Evolutionary conservation across 176 grass and related monocot species (phyloP).

Genomic region (Echinochloa phyllopogon): DNA sequence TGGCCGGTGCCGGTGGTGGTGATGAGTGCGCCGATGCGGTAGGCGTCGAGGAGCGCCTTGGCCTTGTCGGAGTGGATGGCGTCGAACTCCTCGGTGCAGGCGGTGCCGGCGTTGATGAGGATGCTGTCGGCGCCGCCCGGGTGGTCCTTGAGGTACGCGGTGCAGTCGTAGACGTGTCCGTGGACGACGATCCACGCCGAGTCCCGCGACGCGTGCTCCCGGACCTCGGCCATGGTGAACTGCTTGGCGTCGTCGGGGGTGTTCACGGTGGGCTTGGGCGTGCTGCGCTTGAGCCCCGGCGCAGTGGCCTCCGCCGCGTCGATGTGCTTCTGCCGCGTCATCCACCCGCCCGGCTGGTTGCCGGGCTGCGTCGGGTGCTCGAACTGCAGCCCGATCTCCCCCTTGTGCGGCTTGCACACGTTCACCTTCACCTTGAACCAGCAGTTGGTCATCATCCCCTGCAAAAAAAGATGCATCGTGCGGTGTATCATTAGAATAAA

Average conservation of each 20-base stretch:
- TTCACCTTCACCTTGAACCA: slow-evolving; percentile 87
- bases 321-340: slow-evolving; percentile 59
- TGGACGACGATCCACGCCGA: slow-evolving; percentile 92
- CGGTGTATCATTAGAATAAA: background rate
- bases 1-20: slow-evolving; percentile 51
- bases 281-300: slow-evolving; percentile 16
- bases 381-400: slow-evolving; percentile 70
- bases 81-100: slow-evolving; percentile 97
- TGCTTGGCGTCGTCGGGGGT: background rate
- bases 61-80: slow-evolving; percentile 93
- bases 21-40: slow-evolving; percentile 78
- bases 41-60: slow-evolving; percentile 69
- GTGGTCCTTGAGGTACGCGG: slow-evolving; percentile 78
- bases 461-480: background rate
- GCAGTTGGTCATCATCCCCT: slow-evolving; percentile 99
- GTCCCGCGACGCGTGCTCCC: slow-evolving; percentile 60
- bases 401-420: slow-evolving; percentile 56
- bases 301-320: slow-evolving; percentile 55
- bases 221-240: slow-evolving; percentile 77
- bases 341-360: slow-evolving; percentile 74
- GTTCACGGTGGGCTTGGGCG: background rate
- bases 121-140: slow-evolving; percentile 89
- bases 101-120: slow-evolving; percentile 86
- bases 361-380: slow-evolving; percentile 86
- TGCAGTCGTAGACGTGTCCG: slow-evolving; percentile 88